These are phyloP conservation scores for Calycina herbarum DNA, from an alignment of 2,329 filamentous ascomycete genomes.

Conservation along the genomic window DNA sequence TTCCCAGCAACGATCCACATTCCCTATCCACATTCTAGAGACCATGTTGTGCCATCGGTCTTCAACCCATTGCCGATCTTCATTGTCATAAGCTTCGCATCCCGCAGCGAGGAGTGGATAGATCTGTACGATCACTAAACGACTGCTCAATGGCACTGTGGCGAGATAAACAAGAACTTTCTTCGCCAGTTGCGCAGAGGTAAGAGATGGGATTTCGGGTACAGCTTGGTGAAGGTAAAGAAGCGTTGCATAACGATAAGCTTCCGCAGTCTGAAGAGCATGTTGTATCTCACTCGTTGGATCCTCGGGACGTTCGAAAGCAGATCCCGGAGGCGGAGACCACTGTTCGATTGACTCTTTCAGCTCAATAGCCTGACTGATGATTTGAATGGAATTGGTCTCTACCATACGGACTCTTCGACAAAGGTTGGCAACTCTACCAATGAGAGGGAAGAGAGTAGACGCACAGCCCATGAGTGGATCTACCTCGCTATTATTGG, in stretches of 20 bases:
- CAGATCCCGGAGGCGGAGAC: conserved; percentile 50
- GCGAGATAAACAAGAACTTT: conserved; percentile 61
- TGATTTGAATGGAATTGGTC: conserved; percentile 58
- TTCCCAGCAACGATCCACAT: conserved; percentile 64
- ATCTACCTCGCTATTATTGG: conserved; percentile 55
- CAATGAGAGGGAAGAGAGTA: conserved; percentile 68
- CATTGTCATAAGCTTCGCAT: conserved; percentile 58
- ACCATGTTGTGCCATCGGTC: conserved; percentile 63
- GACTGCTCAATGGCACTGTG: conserved; percentile 60
- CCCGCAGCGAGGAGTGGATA: conserved; percentile 69
- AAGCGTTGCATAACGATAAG: conserved; percentile 66
- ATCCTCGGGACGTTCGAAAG: conserved; percentile 63
- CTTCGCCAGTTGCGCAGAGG: conserved; percentile 58
- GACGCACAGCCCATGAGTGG: conserved; percentile 69
- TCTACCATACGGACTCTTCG: conserved; percentile 55
- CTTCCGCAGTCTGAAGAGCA: conserved; percentile 65
- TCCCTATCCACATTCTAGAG: conserved; percentile 63
- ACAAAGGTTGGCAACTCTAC: conserved; percentile 65
- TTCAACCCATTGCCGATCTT: conserved; percentile 64
- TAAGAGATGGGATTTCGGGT: conserved; percentile 63
- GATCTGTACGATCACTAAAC: conserved; percentile 67
- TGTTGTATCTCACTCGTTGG: conserved; percentile 62
- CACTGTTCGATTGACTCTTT: conserved; percentile 61
- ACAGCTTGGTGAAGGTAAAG: conserved; percentile 68
- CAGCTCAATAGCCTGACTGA: conserved; percentile 61